Evolutionary conservation across 352 stramenopile species (phyloP).

Genomic region (Pythium brassicae): DNA sequence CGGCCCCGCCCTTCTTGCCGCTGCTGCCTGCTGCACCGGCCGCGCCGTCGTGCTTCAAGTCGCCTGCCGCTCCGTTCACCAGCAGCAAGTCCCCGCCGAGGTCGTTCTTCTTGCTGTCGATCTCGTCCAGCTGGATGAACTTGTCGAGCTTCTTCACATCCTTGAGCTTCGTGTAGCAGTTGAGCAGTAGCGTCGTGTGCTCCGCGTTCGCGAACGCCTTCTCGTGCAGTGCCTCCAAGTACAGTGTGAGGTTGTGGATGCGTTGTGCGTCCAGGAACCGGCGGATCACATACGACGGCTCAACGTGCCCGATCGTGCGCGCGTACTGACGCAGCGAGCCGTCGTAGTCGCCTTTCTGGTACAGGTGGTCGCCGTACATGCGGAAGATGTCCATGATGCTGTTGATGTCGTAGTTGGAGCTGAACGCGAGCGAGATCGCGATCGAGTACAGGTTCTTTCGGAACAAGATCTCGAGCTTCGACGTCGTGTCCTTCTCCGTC

Average conservation of each 20-base stretch:
- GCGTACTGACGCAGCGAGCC: slow-evolving; percentile 97
- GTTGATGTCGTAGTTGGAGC: slow-evolving; percentile 91
- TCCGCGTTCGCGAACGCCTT: slow-evolving; percentile 89
- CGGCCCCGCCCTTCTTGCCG: slow-evolving; percentile 21
- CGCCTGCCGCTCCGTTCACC: slow-evolving; percentile 9
- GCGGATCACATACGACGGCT: slow-evolving; percentile 98
- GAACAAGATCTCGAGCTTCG: slow-evolving; percentile 96
- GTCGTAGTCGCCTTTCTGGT: slow-evolving; percentile 96
- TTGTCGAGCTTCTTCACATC: slow-evolving; percentile 91
- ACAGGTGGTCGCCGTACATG: slow-evolving; percentile 98
- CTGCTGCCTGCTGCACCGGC: slow-evolving; percentile 8
- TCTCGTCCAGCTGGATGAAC: slow-evolving; percentile 88
- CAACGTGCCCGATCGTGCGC: slow-evolving; percentile 95
- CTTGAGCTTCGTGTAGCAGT: slow-evolving; percentile 95
- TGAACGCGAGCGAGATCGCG: slow-evolving; percentile 96
- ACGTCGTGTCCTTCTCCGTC: slow-evolving; percentile 93
- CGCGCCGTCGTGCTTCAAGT: slow-evolving; percentile 16
- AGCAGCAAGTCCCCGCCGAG: slow-evolving; percentile 17
- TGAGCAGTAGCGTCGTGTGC: slow-evolving; percentile 92
- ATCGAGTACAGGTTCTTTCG: slow-evolving; percentile 97
- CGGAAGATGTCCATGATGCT: slow-evolving; percentile 96
- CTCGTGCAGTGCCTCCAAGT: slow-evolving; percentile 93
- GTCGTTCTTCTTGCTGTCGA: slow-evolving; percentile 41
- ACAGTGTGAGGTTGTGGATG: slow-evolving; percentile 95
- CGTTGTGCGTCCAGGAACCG: slow-evolving; percentile 96